phyloP scores from a whole-genome alignment of 2,329 filamentous ascomycete genomes.

The Metarhizium sp. region DNA sequence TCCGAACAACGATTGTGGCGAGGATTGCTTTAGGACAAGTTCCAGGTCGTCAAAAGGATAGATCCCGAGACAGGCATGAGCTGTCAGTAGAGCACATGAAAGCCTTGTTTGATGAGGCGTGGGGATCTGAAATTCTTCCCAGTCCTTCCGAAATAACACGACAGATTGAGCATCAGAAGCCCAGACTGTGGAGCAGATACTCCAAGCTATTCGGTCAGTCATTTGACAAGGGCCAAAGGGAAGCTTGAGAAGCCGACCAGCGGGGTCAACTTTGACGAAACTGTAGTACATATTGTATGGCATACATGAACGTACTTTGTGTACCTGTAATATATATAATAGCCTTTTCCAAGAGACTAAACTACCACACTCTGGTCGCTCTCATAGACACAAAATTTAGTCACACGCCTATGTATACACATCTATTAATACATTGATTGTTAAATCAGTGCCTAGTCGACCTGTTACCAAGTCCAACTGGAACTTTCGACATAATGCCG shows the following conservation, averaged over 20 bases:
- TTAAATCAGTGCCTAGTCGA: constrained; percentile 1
- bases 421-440: not conserved
- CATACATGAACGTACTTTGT: not conserved
- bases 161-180: constrained; percentile 20
- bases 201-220: constrained; percentile 17
- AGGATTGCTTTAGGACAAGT: constrained; percentile 20
- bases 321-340: constrained; percentile 1
- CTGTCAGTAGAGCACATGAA: constrained; percentile 20
- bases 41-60: constrained; percentile 17
- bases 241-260: not conserved
- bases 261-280: not conserved
- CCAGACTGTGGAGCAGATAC: constrained; percentile 21
- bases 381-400: not conserved
- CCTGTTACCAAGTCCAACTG: not conserved
- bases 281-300: not conserved
- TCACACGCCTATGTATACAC: not conserved
- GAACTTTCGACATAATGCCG: not conserved
- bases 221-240: constrained; percentile 13
- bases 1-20: constrained; percentile 18
- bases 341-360: constrained; percentile 1
- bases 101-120: constrained; percentile 22
- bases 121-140: constrained; percentile 23
- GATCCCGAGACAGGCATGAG: constrained; percentile 21
- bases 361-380: not conserved
- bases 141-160: constrained; percentile 11